Conservation (phyloP, 106 monocot genomes). For the Gastrodia elata region DNA sequence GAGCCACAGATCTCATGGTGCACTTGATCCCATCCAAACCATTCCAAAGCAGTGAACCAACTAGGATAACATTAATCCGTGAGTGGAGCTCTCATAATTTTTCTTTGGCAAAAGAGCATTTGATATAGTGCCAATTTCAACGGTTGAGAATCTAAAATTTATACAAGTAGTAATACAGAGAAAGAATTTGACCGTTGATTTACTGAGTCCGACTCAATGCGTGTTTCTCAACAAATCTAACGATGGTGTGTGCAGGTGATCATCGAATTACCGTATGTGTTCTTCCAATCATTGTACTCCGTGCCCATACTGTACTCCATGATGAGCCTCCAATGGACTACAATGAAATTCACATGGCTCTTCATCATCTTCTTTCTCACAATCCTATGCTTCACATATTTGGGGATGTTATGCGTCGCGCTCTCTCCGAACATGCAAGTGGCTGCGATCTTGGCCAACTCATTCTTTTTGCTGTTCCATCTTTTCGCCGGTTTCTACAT, state of each 20-base stretch:
- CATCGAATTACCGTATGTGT: slow-evolving; percentile 47
- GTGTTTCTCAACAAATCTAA: too few relatives aligned
- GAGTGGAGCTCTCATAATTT: too few relatives aligned
- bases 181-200: too few relatives aligned
- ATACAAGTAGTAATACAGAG: too few relatives aligned
- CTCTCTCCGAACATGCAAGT: slow-evolving; percentile 39
- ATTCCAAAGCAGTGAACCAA: too few relatives aligned
- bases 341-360: slow-evolving; percentile 52
- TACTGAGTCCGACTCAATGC: too few relatives aligned
- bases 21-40: too few relatives aligned
- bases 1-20: too few relatives aligned
- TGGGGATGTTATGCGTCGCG: slow-evolving; percentile 51
- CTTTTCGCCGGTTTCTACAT: slow-evolving; percentile 71
- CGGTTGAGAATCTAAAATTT: too few relatives aligned
- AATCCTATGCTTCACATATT: slow-evolving; percentile 47
- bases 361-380: slow-evolving; percentile 30
- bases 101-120: too few relatives aligned
- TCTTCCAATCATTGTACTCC: slow-evolving; percentile 26
- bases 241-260: slow-evolving; percentile 30
- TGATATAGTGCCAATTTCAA: too few relatives aligned
- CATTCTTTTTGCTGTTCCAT: slow-evolving; percentile 34
- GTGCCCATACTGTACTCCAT: slow-evolving; percentile 43
- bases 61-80: too few relatives aligned
- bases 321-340: slow-evolving; percentile 48
- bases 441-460: slow-evolving; percentile 26